Percentiles rank a stretch among this genome's conserved stretches.
Conservation (phyloP, 2,329 filamentous ascomycete genomes). For the Aspergillus pseudoviridinutans region DNA sequence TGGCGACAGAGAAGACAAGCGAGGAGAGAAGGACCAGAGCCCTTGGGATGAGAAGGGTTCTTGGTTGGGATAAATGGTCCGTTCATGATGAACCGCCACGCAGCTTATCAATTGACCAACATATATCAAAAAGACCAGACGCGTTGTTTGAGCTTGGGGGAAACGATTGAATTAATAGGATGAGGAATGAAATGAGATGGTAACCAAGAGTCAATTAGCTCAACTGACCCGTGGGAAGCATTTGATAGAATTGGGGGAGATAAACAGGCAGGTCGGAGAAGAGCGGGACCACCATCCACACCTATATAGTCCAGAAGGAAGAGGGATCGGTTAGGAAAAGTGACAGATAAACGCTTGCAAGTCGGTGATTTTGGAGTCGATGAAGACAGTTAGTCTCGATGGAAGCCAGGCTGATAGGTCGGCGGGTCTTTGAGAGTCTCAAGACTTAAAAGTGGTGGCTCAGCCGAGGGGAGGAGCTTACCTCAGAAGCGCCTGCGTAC, state of each 20-base stretch:
- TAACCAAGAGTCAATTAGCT: no score
- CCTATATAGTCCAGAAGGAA: no score
- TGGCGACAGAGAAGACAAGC: constrained; percentile 48
- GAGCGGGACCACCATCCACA: neutral
- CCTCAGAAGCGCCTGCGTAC: neutral
- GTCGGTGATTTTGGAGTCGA: no score
- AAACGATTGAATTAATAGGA: neutral
- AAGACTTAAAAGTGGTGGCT: no score
- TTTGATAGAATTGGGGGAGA: no score
- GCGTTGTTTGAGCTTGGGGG: neutral
- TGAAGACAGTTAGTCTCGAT: no score
- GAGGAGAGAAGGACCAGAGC: constrained; percentile 36
- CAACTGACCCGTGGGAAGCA: no score
- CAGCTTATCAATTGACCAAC: neutral
- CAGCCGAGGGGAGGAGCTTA: neutral
- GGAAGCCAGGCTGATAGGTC: no score
- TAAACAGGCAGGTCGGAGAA: neutral
- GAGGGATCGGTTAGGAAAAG: no score
- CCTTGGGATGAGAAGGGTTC: constrained; percentile 17
- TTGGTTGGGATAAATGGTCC: constrained; percentile 19
- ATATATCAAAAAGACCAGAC: neutral
- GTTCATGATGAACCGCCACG: constrained; percentile 19
- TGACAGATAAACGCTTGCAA: no score
- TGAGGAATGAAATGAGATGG: neutral
- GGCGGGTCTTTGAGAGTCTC: no score